Evolutionary conservation across 2,329 filamentous ascomycete genomes (phyloP).

Genomic region (Claviceps citrina): DNA sequence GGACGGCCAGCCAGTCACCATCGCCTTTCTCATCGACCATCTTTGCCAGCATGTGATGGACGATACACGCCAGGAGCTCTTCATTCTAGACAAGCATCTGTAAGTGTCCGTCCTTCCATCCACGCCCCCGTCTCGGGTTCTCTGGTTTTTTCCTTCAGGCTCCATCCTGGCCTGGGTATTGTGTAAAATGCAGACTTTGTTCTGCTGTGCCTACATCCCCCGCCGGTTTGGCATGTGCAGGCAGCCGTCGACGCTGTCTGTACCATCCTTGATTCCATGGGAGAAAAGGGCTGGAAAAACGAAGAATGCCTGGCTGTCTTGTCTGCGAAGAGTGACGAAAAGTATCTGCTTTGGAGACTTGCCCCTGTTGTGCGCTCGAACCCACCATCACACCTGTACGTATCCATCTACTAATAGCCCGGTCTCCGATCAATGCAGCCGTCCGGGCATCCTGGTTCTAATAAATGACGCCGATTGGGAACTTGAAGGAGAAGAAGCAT

Average conservation of each 20-base stretch:
- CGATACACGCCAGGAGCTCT: constrained; percentile 72
- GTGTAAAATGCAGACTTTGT: too few species aligned
- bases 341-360: too few species aligned
- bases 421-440: constrained; percentile 34
- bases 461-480: constrained; percentile 99
- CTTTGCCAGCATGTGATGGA: constrained; percentile 74
- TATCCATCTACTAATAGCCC: constrained; percentile 10
- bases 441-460: constrained; percentile 85
- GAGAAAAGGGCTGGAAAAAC: too few species aligned
- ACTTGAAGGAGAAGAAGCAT: constrained; percentile 83
- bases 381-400: not conserved
- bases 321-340: too few species aligned
- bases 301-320: too few species aligned
- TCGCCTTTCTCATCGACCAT: constrained; percentile 62
- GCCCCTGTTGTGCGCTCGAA: not conserved
- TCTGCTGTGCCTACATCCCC: too few species aligned
- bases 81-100: constrained; percentile 78
- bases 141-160: not conserved
- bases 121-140: constrained; percentile 1
- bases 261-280: too few species aligned
- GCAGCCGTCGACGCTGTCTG: too few species aligned
- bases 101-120: constrained; percentile 35
- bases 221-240: too few species aligned
- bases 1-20: constrained; percentile 45
- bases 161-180: too few species aligned